Percentiles rank a stretch among this genome's conserved stretches.
Evolutionary conservation across 495 filamentous ascomycete species (phyloP).

Genomic region (Barbatosphaeria neglecta): DNA sequence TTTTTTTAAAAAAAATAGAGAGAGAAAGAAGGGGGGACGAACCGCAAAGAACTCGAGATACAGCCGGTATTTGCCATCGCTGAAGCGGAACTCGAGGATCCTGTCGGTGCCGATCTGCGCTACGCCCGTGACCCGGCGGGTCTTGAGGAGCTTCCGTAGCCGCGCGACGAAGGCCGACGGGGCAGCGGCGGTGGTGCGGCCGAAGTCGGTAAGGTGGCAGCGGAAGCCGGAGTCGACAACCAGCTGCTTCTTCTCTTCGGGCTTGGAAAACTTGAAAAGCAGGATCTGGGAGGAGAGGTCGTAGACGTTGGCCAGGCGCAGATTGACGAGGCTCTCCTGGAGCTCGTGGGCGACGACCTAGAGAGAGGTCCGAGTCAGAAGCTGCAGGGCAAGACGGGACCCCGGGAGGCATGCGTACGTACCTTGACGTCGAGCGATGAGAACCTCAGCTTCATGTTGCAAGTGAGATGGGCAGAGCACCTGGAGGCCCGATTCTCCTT

Average conservation of each 20-base stretch:
- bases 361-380: constrained; percentile 3
- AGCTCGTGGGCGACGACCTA: constrained; percentile 93
- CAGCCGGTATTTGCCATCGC: constrained; percentile 75
- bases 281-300: constrained; percentile 92
- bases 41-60: constrained; percentile 93
- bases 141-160: constrained; percentile 78
- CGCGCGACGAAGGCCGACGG: constrained; percentile 75
- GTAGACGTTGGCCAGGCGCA: constrained; percentile 88
- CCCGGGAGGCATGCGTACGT: constrained; percentile 3
- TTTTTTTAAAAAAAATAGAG: too few species aligned
- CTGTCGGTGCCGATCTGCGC: constrained; percentile 86
- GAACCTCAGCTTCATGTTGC: constrained; percentile 92
- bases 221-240: constrained; percentile 93
- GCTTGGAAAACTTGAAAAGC: constrained; percentile 83
- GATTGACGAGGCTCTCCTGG: constrained; percentile 53
- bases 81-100: constrained; percentile 85
- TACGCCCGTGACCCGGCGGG: constrained; percentile 68
- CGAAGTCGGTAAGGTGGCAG: constrained; percentile 84
- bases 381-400: neutral
- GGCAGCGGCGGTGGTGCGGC: constrained; percentile 67
- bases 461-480: too few species aligned
- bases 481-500: too few species aligned
- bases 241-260: constrained; percentile 73
- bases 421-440: constrained; percentile 88
- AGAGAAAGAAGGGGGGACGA: neutral